Evolutionary conservation across 768 basidiomycete species (phyloP).

Genomic region (Lactarius hatsudake): DNA sequence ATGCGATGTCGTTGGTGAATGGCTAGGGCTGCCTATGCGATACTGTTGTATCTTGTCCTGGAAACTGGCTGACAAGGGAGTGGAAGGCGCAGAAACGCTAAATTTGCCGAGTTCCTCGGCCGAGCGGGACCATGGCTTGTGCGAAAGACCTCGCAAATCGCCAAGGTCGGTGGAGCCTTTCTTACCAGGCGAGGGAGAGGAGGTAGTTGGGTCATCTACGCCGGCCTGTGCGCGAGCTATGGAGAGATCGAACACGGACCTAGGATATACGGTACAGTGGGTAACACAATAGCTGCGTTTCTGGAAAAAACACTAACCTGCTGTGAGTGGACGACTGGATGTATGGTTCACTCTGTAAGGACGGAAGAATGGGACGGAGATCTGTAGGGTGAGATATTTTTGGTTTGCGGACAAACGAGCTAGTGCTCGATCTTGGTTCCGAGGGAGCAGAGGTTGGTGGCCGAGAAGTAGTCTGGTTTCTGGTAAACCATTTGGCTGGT

Average conservation of each 20-base stretch:
- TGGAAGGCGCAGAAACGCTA: conserved; percentile 35
- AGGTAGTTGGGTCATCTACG: conserved; percentile 38
- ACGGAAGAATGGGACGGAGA: conserved; percentile 64
- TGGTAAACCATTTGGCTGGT: conserved; percentile 66
- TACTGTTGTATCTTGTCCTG: conserved; percentile 67
- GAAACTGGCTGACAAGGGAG: conserved; percentile 47
- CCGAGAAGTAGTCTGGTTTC: conserved; percentile 21
- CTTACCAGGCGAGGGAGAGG: conserved; percentile 35
- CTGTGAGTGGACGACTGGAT: conserved; percentile 35
- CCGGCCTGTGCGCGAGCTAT: conserved; percentile 41
- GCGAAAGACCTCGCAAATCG: conserved; percentile 66
- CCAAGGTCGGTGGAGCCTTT: conserved; percentile 45
- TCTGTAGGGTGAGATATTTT: conserved; percentile 87
- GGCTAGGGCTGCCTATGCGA: conserved; percentile 44
- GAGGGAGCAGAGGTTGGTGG: conserved; percentile 49
- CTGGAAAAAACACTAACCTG: conserved; percentile 43
- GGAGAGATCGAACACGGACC: conserved; percentile 67
- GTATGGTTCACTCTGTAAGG: conserved; percentile 47
- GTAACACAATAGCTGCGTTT: not conserved
- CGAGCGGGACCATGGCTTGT: conserved; percentile 75
- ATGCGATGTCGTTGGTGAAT: conserved; percentile 28
- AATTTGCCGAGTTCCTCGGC: conserved; percentile 73
- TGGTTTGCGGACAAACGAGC: conserved; percentile 52
- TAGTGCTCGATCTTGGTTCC: conserved; percentile 37
- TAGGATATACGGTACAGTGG: conserved; percentile 32